These are phyloP conservation scores for Fraxinus latifolia DNA, from an alignment of 305 asterid species.

Conservation along the genomic window DNA sequence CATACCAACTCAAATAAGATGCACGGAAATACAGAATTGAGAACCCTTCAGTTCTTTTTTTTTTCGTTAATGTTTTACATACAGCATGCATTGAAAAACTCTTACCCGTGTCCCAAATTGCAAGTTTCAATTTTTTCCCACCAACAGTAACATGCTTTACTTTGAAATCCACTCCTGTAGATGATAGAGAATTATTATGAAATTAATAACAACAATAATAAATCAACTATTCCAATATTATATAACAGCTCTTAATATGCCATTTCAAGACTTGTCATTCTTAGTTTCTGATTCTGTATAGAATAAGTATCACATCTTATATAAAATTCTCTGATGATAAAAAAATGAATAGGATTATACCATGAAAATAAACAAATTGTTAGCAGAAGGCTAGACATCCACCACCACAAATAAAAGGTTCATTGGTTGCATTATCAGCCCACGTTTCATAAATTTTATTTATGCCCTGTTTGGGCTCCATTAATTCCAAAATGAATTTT, in stretches of 20 bases:
- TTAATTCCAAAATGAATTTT: no score
- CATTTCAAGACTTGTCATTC: not conserved
- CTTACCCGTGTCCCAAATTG: conserved; percentile 97
- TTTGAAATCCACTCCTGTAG: conserved; percentile 64
- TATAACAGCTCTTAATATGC: not conserved
- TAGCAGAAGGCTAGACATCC: not conserved
- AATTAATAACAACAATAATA: not conserved
- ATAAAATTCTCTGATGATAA: not conserved
- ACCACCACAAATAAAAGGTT: not conserved
- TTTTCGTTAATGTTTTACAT: not conserved
- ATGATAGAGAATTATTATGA: conserved; percentile 4
- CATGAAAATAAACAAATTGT: not conserved
- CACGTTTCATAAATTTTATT: not conserved
- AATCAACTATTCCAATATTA: conserved; percentile 3
- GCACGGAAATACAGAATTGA: not conserved
- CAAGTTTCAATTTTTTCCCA: conserved; percentile 92
- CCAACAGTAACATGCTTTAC: conserved; percentile 79
- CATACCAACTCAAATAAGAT: not conserved
- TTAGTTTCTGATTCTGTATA: not conserved
- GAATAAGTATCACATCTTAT: not conserved
- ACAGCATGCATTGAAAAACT: not conserved
- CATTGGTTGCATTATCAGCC: not conserved
- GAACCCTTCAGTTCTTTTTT: not conserved
- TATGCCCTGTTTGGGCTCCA: not conserved
- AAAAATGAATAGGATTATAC: not conserved